Evolutionary conservation across 2,329 filamentous ascomycete species (phyloP), one percentile per base, ranked within the genome.

Genomic region (Phoma sp.): DNA sequence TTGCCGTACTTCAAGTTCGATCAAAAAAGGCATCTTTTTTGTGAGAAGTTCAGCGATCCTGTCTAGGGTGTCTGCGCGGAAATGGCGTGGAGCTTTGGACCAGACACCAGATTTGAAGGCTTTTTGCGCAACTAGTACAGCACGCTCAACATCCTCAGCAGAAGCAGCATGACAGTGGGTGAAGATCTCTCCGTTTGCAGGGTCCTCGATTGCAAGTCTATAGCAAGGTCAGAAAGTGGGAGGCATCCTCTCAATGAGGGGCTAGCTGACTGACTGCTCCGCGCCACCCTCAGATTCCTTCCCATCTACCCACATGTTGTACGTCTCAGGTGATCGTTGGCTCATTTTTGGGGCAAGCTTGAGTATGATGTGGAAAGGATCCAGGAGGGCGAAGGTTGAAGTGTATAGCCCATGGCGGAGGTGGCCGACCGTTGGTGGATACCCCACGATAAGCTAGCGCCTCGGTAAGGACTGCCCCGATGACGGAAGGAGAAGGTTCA

Each of bases 1-100:
- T 71, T 91, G 88, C 28, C 72, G 76, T 7, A 88, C 85, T 70
- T 91, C 88, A 4, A 89, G 78, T 7, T 76, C 71, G 42, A 90
- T 86, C 32, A 91, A 79, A 0, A 76, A 71, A 0, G 83, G 78
- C 1, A 91, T 76, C 7, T 80, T 76, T 0, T 71, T 68, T 1
- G 78, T 77, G 3, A 90, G 78, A 0, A 87, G 76, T 1, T 72
- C 67, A 0, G 87, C 86, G 7, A 84, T 82, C 46, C 77, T 82
- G 46, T 88, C 85, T 11, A 90, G 79, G 7, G 88, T 83, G 17
- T 84, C 80, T 53, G 86, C 88, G 18, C 87, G 84, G 9, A 76
- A 65, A 42, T 87, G 82, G 14, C 83, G 79, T 2, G 86, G 77
- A 2, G 80, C 78, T 46, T 75, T 80, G 2, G 86, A 85, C 85